These are phyloP conservation scores for Microbotryomycetes sp. DNA, from an alignment of 1,284 basidiomycete genomes.

Conservation along the genomic window DNA sequence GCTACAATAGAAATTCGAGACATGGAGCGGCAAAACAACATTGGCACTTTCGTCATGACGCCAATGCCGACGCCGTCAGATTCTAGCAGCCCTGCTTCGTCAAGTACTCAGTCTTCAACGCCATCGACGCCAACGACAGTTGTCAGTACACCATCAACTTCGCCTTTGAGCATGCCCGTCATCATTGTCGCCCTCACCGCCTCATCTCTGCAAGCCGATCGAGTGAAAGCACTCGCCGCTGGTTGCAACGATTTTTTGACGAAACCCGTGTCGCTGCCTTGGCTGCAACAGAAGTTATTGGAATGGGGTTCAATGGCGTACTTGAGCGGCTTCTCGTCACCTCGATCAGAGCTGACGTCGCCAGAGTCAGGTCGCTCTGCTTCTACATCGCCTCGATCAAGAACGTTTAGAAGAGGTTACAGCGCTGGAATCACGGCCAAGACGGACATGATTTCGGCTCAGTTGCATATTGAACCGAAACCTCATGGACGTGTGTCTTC, in stretches of 20 bases:
- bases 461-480: conserved; percentile 31
- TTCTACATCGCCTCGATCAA: background rate
- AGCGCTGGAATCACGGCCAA: conserved; percentile 7
- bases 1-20: conserved; percentile 93
- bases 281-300: conserved; percentile 97
- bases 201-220: conserved; percentile 83
- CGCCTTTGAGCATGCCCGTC: conserved; percentile 66
- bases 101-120: background rate
- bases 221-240: conserved; percentile 89
- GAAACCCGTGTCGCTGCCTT: conserved; percentile 89
- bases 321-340: conserved; percentile 36
- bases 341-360: background rate
- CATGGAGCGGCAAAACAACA: conserved; percentile 63
- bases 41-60: conserved; percentile 62
- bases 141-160: conserved; percentile 21
- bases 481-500: background rate
- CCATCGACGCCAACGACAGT: conserved; percentile 11
- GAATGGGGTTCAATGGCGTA: conserved; percentile 70
- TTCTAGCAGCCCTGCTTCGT: background rate
- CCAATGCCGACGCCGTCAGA: conserved; percentile 42
- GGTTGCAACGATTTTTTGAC: conserved; percentile 99
- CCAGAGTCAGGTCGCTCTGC: conserved; percentile 4
- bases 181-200: conserved; percentile 98
- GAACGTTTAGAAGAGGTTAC: background rate
- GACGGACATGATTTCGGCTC: conserved; percentile 24